Percentiles rank a stretch among this genome's conserved stretches.
phyloP scores from a whole-genome alignment of 306 rosid genomes.

The Trifolium fragiferum region DNA sequence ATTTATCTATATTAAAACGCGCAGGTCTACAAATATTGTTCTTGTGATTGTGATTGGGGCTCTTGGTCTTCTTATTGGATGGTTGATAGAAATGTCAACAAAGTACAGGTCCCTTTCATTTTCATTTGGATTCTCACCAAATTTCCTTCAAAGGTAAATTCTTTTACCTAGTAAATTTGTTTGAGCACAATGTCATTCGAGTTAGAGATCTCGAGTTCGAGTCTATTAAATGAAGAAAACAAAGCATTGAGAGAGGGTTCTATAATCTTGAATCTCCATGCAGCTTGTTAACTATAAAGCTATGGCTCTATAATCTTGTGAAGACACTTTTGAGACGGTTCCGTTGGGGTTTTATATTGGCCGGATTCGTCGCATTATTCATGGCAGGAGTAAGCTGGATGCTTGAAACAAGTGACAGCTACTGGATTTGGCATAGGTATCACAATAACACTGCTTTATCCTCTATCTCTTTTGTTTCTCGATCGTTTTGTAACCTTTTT shows the following conservation, averaged over 20 bases:
- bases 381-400: constrained; percentile 85
- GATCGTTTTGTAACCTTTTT: constrained; percentile 18
- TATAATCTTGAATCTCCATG: constrained; percentile 38
- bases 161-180: constrained; percentile 24
- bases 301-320: constrained; percentile 61
- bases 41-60: constrained; percentile 49
- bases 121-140: constrained; percentile 39
- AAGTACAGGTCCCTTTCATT: constrained; percentile 52
- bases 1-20: constrained; percentile 19
- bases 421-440: constrained; percentile 99
- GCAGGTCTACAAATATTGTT: constrained; percentile 43
- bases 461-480: constrained; percentile 30
- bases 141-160: constrained; percentile 46
- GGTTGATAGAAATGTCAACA: constrained; percentile 58
- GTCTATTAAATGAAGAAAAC: background rate
- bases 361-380: constrained; percentile 69
- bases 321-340: constrained; percentile 65
- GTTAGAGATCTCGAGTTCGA: background rate
- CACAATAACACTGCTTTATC: constrained; percentile 4
- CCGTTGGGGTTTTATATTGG: constrained; percentile 77
- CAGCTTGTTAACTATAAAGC: constrained; percentile 72
- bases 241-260: background rate
- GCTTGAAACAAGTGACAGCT: constrained; percentile 75
- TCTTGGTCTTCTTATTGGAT: constrained; percentile 56
- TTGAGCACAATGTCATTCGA: constrained; percentile 3